Base-by-base conservation (phyloP, 2,329 filamentous ascomycete genomes). In the Chaetomium strumarium region DNA sequence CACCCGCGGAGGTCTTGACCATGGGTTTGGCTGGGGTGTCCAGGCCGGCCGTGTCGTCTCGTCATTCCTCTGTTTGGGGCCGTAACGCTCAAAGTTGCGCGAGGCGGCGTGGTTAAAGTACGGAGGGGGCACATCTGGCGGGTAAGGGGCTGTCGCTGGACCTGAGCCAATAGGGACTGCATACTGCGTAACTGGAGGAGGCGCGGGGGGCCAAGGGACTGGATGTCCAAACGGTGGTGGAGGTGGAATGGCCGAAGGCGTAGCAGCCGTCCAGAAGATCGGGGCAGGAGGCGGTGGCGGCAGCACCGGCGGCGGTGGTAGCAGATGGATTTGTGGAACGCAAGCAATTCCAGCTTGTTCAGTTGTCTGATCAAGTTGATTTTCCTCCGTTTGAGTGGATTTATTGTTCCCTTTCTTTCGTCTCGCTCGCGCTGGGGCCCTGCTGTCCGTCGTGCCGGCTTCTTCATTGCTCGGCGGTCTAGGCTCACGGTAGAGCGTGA, bases 401-500 rank as follows among this genome's bases (percentile, higher is more conserved):
- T 9, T 5, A 12, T 9, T 29, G 12, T 17, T n/a, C 7, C 17
- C 20, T 13, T 39, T 29, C 8, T 17, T n/a, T 10, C 24, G 16
- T 13, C 34, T 49, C 9, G 1, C n/a, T 30, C 3, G 33, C 30
- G 1, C 4, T 17, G 39, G 16, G 17, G 12, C 10, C 13, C 14
- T 14, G 16, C 1, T n/a, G 12, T 52, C 46, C 34, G 38, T 13
- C 19, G 17, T 8, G 3, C 14, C 34, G 24, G 24, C 5, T 16
- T 36, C 47, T 14, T 43, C 6, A 33, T 36, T 31, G 12, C 16
- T 17, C 13, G 11, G 33, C 14, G 24, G 29, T 16, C 44, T 44
- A n/a, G 36, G 24, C 12, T 46, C 48, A 3, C 45, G 55, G 30
- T 52, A 46, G n/a, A 56, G 42, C 19, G 44, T 49, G 31, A 56